Base-by-base conservation (phyloP, 2,329 filamentous ascomycete species). In the Pseudogymnoascus sp. region DNA sequence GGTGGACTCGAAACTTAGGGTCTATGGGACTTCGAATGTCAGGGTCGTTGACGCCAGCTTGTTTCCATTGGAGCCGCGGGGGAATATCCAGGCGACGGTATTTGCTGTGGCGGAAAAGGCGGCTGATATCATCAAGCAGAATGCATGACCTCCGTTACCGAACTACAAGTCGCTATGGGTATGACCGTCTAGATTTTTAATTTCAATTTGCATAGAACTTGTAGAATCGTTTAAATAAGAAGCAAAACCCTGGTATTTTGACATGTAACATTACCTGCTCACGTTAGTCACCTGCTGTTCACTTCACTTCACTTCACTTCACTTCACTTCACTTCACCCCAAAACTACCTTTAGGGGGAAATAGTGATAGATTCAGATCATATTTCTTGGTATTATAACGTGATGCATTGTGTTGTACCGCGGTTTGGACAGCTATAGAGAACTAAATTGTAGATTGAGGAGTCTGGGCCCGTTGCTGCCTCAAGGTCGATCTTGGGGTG, bases 41-140 rank as follows among this genome's bases (percentile, higher is more conserved):
- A 21, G 53, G 37, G 36, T 63, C 2, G 36, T 61, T 14, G 62
- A 63, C 18, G 62, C 62, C n/a, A 62, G 56, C 62, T 40, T 63
- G 28, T 61, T 63, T 38, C 62, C 62, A 43, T 31, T 63, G 9
- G 43, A 40, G 28, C 62, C 62, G 14, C n/a, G 56, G 28, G 36
- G 53, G 14, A 62, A 34, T 14, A 23, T 62, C 18, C 59, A 61
- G 53, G 43, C 56, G 8, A 59, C 40, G 23, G 61, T 62, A 21
- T 62, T 59, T 36, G 43, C 43, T 37, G 61, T 62, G 2, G 46
- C 61, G 31, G 61, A 62, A 40, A 62, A 62, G 12, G 61, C 38
- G 12, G 60, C 60, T 18, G 60, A 62, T 49, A 43, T 62, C 21
- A 62, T 62, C 28, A 62, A 63, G 36, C 9, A 56, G 53, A 21